A percentile compares a stretch with the other conserved stretches of the same genome.
phyloP scores from a whole-genome alignment of 2,329 filamentous ascomycete species.

The Ambrosiella xylebori region DNA sequence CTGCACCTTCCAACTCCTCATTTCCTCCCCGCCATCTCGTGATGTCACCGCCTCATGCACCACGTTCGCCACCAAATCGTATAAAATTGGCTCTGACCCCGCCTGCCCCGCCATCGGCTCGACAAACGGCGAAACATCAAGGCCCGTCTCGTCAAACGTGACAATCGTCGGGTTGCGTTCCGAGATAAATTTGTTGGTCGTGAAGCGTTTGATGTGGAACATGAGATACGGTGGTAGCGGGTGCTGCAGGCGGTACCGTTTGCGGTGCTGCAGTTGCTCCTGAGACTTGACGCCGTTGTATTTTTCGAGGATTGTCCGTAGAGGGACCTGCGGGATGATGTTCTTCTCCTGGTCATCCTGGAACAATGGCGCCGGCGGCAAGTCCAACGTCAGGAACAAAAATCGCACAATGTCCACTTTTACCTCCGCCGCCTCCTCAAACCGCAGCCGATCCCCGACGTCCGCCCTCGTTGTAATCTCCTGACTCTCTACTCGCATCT shows the following conservation, averaged over 20 bases:
- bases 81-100: conserved; percentile 65
- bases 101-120: conserved; percentile 58
- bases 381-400: conserved; percentile 80
- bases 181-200: conserved; percentile 85
- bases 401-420: conserved; percentile 63
- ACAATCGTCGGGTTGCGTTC: conserved; percentile 97
- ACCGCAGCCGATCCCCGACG: conserved; percentile 69
- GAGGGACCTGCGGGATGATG: conserved; percentile 83
- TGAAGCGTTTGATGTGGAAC: conserved; percentile 95
- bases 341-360: conserved; percentile 89
- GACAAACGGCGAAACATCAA: conserved; percentile 82
- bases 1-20: conserved; percentile 88
- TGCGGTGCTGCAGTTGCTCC: conserved; percentile 74
- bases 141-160: conserved; percentile 67
- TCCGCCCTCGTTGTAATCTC: conserved; percentile 84
- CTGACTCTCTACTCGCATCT: conserved; percentile 81
- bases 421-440: conserved; percentile 76
- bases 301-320: conserved; percentile 70
- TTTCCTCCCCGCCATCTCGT: conserved; percentile 72
- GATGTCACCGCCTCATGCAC: conserved; percentile 68
- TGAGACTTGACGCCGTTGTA: conserved; percentile 81
- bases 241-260: conserved; percentile 76
- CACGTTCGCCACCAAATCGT: conserved; percentile 91
- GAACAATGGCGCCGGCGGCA: conserved; percentile 83
- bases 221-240: conserved; percentile 80